Percentiles rank a stretch among this genome's conserved stretches.
phyloP scores from a whole-genome alignment of 2,329 filamentous ascomycete genomes.

The Fusarium burgessii region DNA sequence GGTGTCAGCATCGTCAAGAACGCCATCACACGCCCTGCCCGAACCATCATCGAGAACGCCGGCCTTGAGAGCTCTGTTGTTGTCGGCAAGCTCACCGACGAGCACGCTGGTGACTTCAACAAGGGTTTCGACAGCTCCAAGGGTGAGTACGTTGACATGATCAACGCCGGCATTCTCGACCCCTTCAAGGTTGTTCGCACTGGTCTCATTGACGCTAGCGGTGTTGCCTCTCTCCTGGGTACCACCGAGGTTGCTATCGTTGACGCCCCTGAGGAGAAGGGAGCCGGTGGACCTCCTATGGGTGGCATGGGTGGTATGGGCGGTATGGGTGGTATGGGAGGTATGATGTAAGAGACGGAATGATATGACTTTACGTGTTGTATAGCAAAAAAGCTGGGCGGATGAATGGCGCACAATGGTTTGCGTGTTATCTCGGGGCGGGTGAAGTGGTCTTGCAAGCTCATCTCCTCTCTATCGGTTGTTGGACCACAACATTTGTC shows the following conservation, averaged over 20 bases:
- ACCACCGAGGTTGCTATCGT: conserved; percentile 99
- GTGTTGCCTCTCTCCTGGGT: conserved; percentile 95
- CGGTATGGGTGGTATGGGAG: conserved; percentile 67
- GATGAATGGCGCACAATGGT: conserved; percentile 60
- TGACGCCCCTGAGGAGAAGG: conserved; percentile 95
- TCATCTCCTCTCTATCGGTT: conserved; percentile 53
- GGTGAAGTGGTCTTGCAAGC: conserved; percentile 50
- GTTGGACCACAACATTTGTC: conserved; percentile 43
- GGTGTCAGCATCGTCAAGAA: conserved; percentile 98
- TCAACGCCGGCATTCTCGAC: conserved; percentile 94
- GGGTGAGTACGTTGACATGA: conserved; percentile 99
- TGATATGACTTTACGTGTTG: conserved; percentile 43
- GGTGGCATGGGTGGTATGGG: conserved; percentile 75
- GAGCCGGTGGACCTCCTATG: conserved; percentile 68
- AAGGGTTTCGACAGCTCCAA: conserved; percentile 96
- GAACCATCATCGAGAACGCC: conserved; percentile 97
- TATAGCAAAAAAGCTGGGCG: conserved; percentile 48
- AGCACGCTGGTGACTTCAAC: conserved; percentile 94
- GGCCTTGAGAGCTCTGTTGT: conserved; percentile 95
- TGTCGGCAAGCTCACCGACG: conserved; percentile 97
- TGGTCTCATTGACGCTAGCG: conserved; percentile 91
- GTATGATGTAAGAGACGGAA: conserved; percentile 67
- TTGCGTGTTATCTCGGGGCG: conserved; percentile 60
- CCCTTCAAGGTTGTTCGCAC: conserved; percentile 99
- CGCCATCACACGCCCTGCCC: conserved; percentile 94